phyloP scores from a whole-genome alignment of 495 filamentous ascomycete species.

The Hyphodiscus hymeniophilus region DNA sequence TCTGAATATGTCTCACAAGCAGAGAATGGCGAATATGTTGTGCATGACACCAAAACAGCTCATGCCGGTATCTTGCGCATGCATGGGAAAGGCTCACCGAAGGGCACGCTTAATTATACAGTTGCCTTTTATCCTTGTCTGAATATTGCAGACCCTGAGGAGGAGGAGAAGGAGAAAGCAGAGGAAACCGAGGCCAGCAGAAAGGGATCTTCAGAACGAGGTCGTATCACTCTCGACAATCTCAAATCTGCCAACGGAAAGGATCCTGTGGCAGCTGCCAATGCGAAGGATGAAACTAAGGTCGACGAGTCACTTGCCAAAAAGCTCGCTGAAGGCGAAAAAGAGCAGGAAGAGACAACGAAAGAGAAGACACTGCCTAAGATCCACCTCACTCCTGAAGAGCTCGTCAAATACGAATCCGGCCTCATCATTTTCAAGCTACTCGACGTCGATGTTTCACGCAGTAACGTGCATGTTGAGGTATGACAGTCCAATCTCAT shows the following conservation, averaged over 20 bases:
- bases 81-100: constrained; percentile 55
- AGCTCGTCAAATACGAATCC: constrained; percentile 77
- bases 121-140: constrained; percentile 85
- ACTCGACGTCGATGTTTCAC: constrained; percentile 74
- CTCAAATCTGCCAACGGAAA: background rate
- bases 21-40: constrained; percentile 72
- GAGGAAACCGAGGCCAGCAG: constrained; percentile 25
- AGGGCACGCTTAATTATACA: constrained; percentile 78
- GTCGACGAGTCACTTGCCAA: constrained; percentile 30
- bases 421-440: constrained; percentile 93
- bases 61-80: constrained; percentile 56
- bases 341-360: constrained; percentile 43
- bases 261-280: constrained; percentile 11
- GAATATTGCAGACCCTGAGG: constrained; percentile 83
- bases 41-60: constrained; percentile 63
- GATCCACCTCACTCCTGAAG: constrained; percentile 66
- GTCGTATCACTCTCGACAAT: constrained; percentile 15
- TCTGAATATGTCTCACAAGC: constrained; percentile 72
- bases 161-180: constrained; percentile 54
- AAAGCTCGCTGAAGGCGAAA: constrained; percentile 37
- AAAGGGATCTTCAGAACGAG: constrained; percentile 17
- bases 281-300: constrained; percentile 13
- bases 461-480: constrained; percentile 71
- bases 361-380: constrained; percentile 56
- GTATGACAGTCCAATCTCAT: no score